Base-by-base conservation (phyloP, 306 rosid genomes). In the Bauhinia variegata region DNA sequence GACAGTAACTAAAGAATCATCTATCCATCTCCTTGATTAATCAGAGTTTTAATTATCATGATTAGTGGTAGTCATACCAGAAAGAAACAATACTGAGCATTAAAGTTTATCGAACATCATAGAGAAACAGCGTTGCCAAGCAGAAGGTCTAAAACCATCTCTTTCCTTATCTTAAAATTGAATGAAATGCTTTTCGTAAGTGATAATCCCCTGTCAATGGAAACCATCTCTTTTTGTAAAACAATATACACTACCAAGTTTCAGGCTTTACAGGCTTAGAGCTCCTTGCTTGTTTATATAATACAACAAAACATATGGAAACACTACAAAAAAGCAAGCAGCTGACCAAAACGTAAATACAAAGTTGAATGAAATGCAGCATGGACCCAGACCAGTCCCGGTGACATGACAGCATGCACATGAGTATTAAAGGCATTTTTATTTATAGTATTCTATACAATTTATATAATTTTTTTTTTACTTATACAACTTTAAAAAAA, bases 361-460 rank as follows among this genome's bases (percentile, higher is more conserved):
- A 17, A 8, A 41, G 60, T 34, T 15, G 34, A 19, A 53, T n/a
- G 31, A 39, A 34, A 42, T n/a, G n/a, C 46, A 75, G 70, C 16
- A 64, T 5, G 31, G 54, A 17, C 55, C 61, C 30, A 86, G 88
- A 49, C 97, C 99, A 69, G 89, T 85, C 8, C 99, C 99, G 32
- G 97, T 95, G 13, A 95, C 87, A 85, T 95, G 99, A 74, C 99
- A n/a, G 99, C 97, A 67, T 95, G 99, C 38, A 95, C 96, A 79
- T 88, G 99, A 18, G 99, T 95, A 81, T 95, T n/a, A n/a, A n/a
- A n/a, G n/a, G n/a, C n/a, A n/a, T n/a, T n/a, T n/a, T n/a, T n/a
- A n/a, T n/a, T n/a, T n/a, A n/a, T n/a, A n/a, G n/a, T n/a, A n/a
- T n/a, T n/a, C n/a, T n/a, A n/a, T n/a, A n/a, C n/a, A n/a, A n/a